A percentile compares a stretch with the other conserved stretches of the same genome.
These are phyloP conservation scores for Xylaria sp. DNA, from an alignment of 2,329 filamentous ascomycete species.

Conservation along the genomic window DNA sequence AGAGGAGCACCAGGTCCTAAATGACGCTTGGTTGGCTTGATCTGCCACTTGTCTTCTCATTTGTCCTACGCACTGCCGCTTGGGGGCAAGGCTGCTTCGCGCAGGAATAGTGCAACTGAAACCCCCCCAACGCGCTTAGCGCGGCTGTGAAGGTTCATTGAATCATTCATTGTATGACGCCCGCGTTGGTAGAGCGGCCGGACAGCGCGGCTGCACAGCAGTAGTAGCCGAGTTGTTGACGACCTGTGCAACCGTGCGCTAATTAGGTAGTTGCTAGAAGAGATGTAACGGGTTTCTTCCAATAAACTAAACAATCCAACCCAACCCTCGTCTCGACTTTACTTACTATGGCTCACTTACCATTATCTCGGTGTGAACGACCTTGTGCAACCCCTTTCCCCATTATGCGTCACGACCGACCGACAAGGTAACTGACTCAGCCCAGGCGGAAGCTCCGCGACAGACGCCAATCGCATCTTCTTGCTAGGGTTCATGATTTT, in stretches of 20 bases:
- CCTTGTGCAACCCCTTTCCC: slow-evolving; percentile 12
- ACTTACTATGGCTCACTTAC: slow-evolving; percentile 2
- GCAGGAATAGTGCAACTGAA: slow-evolving; percentile 29
- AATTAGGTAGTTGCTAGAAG: neutral
- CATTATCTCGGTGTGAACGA: slow-evolving; percentile 30
- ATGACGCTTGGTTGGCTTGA: slow-evolving; percentile 40
- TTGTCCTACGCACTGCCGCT: slow-evolving; percentile 31
- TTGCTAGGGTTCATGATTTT: neutral
- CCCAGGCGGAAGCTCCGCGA: neutral
- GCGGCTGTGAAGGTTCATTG: slow-evolving; percentile 36
- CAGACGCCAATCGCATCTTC: neutral
- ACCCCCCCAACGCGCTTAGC: slow-evolving; percentile 40
- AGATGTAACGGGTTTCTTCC: slow-evolving; percentile 11
- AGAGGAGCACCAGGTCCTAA: slow-evolving; percentile 30
- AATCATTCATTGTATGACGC: slow-evolving; percentile 25
- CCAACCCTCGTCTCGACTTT: slow-evolving; percentile 3
- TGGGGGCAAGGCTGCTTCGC: slow-evolving; percentile 33
- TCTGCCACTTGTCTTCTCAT: slow-evolving; percentile 27
- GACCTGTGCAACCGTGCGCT: slow-evolving; percentile 22
- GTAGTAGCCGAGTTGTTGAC: slow-evolving; percentile 23
- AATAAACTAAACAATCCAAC: neutral
- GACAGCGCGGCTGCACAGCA: slow-evolving; percentile 17
- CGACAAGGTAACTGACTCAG: slow-evolving; percentile 14
- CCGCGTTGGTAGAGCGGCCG: slow-evolving; percentile 19
- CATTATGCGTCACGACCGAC: neutral